Evolutionary conservation across 129 eudicot genomes (phyloP).

Genomic region (Escallonia rubra): DNA sequence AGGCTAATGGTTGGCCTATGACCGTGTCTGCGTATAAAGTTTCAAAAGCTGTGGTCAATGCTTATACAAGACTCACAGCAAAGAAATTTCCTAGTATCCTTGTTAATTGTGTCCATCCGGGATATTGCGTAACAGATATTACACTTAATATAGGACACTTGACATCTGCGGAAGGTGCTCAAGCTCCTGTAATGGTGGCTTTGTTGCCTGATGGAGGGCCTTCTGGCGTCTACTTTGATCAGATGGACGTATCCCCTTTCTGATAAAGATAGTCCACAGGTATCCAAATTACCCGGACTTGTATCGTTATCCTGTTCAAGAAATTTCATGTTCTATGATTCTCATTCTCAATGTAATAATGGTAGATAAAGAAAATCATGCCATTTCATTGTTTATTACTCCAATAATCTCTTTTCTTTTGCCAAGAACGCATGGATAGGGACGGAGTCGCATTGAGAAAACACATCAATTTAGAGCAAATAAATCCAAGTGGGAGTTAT

Average conservation of each 20-base stretch:
- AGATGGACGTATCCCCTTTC: constrained; percentile 1
- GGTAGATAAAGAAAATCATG: too few species aligned
- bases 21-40: constrained; percentile 31
- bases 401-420: too few species aligned
- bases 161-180: constrained; percentile 47
- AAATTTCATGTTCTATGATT: too few species aligned
- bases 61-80: constrained; percentile 43
- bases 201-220: constrained; percentile 46
- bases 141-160: constrained; percentile 28
- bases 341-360: too few species aligned
- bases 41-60: constrained; percentile 31
- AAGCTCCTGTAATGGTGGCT: constrained; percentile 37
- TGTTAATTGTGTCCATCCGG: constrained; percentile 41
- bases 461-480: too few species aligned
- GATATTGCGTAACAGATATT: constrained; percentile 49
- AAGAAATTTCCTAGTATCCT: constrained; percentile 18
- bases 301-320: too few species aligned
- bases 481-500: too few species aligned
- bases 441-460: too few species aligned
- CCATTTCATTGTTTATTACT: too few species aligned
- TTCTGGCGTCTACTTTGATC: constrained; percentile 34
- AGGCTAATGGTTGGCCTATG: constrained; percentile 35
- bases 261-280: not conserved
- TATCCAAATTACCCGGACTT: too few species aligned
- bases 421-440: too few species aligned